Conservation (phyloP, 805 yeast genomes). For the Myxozyma geophila region DNA sequence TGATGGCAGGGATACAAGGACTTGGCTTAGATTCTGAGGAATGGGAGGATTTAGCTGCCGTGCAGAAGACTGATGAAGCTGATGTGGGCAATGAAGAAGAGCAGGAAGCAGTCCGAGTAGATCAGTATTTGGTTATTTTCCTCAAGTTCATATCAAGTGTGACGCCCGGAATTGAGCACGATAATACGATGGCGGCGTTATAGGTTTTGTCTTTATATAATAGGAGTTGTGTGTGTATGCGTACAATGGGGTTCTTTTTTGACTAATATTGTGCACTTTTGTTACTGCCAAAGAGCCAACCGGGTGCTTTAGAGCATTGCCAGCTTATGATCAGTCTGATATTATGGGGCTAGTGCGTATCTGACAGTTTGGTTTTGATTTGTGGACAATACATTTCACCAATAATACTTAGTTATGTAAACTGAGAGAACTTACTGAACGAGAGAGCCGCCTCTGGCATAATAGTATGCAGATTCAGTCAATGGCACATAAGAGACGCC, state of each 20-base stretch:
- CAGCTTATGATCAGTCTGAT: no score
- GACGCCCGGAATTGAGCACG: slow-evolving; percentile 96
- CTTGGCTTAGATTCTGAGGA: slow-evolving; percentile 46
- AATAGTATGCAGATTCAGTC: slow-evolving; percentile 22
- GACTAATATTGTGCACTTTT: neutral
- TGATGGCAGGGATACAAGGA: slow-evolving; percentile 39
- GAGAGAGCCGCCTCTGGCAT: slow-evolving; percentile 11
- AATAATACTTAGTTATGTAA: slow-evolving; percentile 3
- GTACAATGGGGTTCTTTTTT: neutral
- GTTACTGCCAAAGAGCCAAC: neutral
- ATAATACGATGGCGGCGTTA: slow-evolving; percentile 95
- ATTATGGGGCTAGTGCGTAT: neutral
- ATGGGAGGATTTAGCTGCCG: slow-evolving; percentile 37
- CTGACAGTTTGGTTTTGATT: neutral
- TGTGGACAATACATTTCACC: neutral
- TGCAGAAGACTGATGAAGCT: slow-evolving; percentile 30
- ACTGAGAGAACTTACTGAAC: slow-evolving; percentile 1
- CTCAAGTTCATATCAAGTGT: slow-evolving; percentile 95
- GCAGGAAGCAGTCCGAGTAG: slow-evolving; percentile 79
- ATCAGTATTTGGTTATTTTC: slow-evolving; percentile 87
- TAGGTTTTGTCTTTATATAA: slow-evolving; percentile 19
- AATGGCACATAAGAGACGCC: slow-evolving; percentile 34
- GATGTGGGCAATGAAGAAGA: slow-evolving; percentile 49
- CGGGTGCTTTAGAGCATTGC: neutral
- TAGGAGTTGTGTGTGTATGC: neutral